Percentiles rank a stretch among this genome's conserved stretches.
phyloP scores from a whole-genome alignment of 1,284 basidiomycete species.

The Cryptococcus wingfieldii region DNA sequence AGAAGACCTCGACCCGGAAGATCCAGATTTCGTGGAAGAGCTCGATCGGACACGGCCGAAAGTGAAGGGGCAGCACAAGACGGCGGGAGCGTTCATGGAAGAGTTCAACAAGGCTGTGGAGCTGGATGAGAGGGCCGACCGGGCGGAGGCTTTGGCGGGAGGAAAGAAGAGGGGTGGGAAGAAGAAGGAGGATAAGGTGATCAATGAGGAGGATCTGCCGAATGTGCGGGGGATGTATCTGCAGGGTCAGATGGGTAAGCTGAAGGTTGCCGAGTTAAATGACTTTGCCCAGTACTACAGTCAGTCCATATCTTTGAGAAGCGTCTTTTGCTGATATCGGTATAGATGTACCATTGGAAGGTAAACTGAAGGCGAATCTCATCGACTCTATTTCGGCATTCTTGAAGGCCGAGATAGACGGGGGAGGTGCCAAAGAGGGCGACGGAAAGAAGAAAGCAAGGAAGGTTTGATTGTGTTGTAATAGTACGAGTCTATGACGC shows the following conservation, averaged over 20 bases:
- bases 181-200: slow-evolving; percentile 10
- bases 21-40: slow-evolving; percentile 53
- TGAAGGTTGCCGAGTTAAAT: slow-evolving; percentile 72
- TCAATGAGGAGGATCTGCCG: slow-evolving; percentile 60
- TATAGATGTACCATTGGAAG: slow-evolving; percentile 30
- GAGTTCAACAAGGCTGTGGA: slow-evolving; percentile 68
- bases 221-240: slow-evolving; percentile 65
- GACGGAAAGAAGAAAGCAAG: slow-evolving; percentile 27
- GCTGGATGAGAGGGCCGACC: slow-evolving; percentile 58
- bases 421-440: background rate
- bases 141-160: slow-evolving; percentile 29
- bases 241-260: slow-evolving; percentile 58
- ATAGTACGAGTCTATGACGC: too few relatives aligned
- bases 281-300: slow-evolving; percentile 46
- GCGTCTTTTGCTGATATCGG: background rate
- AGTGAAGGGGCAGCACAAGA: slow-evolving; percentile 72
- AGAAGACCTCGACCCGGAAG: slow-evolving; percentile 70
- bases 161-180: slow-evolving; percentile 21
- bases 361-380: slow-evolving; percentile 40
- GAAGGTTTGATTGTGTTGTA: too few relatives aligned
- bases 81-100: slow-evolving; percentile 68
- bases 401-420: slow-evolving; percentile 14
- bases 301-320: slow-evolving; percentile 12
- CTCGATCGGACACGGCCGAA: slow-evolving; percentile 74
- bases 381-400: slow-evolving; percentile 26